Base-by-base conservation (phyloP, 2,329 filamentous ascomycete genomes). In the Pezicula carpinea region DNA sequence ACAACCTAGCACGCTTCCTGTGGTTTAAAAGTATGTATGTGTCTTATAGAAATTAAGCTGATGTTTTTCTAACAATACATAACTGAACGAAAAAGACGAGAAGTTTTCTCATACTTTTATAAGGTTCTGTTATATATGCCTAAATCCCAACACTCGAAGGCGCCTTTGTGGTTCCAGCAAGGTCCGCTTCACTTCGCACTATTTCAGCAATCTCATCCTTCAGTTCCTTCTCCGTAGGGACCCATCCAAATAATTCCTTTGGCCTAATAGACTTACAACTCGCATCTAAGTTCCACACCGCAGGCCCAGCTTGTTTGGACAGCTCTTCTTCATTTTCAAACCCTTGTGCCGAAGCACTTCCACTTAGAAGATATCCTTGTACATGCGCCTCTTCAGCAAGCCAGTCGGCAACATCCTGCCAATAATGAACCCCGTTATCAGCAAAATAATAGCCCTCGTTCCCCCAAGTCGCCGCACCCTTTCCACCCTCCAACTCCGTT, bases 361-460 rank as follows among this genome's bases (percentile, higher is more conserved):
- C 22, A 76, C 29, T 32, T 14, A 8, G 7, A 14, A 32, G 29
- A 14, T 14, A 68, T 0, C 78, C 75, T 61, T 79, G 72, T 56
- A 75, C 69, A 32, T 71, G 65, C 2, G 77, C 80, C 56, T 78
- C 73, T 35, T 80, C 71, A 1, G 77, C 80, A 48, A 87, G 70
- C 58, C 68, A 69, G 48, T 65, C 63, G 3, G 79, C 69, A 6
- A 85, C 60, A 13, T 87, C 79, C 5, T 77, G 74, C 84, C 83
- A 89, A 19, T 66, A 67, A 60, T 84, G 79, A 45, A 75, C 67
- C 1, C 80, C 83, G 53, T 75, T 77, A 62, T 85, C 80, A 6
- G 75, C 71, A 52, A 89, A 81, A 66, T 82, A 89, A 63, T 89
- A 89, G 1, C 72, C 83, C 29, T 77, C 64, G 0, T 64, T 64